Base-by-base conservation (phyloP, 345 rosid genomes). In the Eucalyptus curtisii region DNA sequence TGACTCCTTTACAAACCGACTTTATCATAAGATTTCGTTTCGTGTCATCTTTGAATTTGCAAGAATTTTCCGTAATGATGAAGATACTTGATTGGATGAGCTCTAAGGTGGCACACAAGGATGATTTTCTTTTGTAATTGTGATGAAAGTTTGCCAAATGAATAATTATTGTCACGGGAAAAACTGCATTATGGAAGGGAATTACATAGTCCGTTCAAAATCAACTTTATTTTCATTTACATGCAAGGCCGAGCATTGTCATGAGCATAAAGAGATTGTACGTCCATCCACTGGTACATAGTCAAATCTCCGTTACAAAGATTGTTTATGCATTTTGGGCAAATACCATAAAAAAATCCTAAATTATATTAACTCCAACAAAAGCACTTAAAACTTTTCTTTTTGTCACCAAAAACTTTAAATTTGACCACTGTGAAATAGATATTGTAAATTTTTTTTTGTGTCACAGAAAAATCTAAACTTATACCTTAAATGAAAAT, bases 1-100 rank as follows among this genome's bases (percentile, higher is more conserved):
- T 19, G 1, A 20, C 27, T 40, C 30, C 1, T 76, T 76, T 76
- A 76, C 0, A 3, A 0, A 40, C 5, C 0, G 8, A 6, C 13
- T 10, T 76, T 40, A 8, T 11, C 0, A 0, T 5, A 0, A 40
- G 6, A 20, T 40, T 37, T 76, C 2, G 0, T 37, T 19, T 7
- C 16, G 4, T 20, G 47, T 40, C 1, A 76, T 20, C 27, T 76
- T 64, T 3, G 7, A 40, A 5, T 76, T 40, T 20, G 14, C 3
- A 44, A 11, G 13, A 76, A 20, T 20, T 40, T 20, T 37, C 47
- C 82, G 2, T 10, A 10, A 3, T 2, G 2, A 76, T 20, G 5
- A 27, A 76, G 47, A 33, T 10, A 37, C 27, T 5, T 37, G 47
- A 40, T 16, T 0, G 6, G 30, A 20, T 3, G 5, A 10, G 2